Evolutionary conservation across 2,329 filamentous ascomycete species (phyloP).

Genomic region (Ophiostoma fasciatum): DNA sequence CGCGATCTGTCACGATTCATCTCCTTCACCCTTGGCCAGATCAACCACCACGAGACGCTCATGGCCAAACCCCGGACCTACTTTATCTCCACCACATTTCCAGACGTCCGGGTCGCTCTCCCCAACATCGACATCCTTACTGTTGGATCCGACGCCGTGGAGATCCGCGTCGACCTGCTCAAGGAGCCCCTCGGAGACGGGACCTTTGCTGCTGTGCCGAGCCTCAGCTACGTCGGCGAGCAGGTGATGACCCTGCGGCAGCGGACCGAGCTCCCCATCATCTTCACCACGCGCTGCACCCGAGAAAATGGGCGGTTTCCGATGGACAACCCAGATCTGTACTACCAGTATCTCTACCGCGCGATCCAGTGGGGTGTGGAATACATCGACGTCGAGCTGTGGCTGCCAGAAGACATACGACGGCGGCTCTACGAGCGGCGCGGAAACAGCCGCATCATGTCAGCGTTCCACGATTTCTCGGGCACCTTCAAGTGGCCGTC

Average conservation of each 20-base stretch:
- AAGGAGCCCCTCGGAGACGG: slow-evolving; percentile 54
- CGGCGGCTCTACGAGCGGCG: slow-evolving; percentile 51
- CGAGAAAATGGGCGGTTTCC: slow-evolving; percentile 74
- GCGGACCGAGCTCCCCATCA: slow-evolving; percentile 76
- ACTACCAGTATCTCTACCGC: slow-evolving; percentile 65
- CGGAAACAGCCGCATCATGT: slow-evolving; percentile 74
- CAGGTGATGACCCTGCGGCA: slow-evolving; percentile 75
- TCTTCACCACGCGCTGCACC: slow-evolving; percentile 73
- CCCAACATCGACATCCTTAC: slow-evolving; percentile 79
- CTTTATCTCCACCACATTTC: slow-evolving; percentile 78
- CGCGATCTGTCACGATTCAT: slow-evolving; percentile 67
- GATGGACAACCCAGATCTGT: slow-evolving; percentile 62
- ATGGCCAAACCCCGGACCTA: slow-evolving; percentile 67
- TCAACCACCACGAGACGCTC: slow-evolving; percentile 61
- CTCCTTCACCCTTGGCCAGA: slow-evolving; percentile 65
- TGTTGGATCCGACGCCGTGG: slow-evolving; percentile 73
- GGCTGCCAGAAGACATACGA: slow-evolving; percentile 66
- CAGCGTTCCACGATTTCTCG: slow-evolving; percentile 83
- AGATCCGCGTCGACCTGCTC: slow-evolving; percentile 70
- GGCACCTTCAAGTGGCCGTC: slow-evolving; percentile 75
- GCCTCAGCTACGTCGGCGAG: slow-evolving; percentile 70
- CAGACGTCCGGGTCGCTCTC: slow-evolving; percentile 67
- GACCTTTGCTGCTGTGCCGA: slow-evolving; percentile 51
- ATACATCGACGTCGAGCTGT: slow-evolving; percentile 80
- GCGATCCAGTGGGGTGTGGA: slow-evolving; percentile 83